Base-by-base conservation (phyloP, 148 eudicot species). In the Chenopodium suecicum region DNA sequence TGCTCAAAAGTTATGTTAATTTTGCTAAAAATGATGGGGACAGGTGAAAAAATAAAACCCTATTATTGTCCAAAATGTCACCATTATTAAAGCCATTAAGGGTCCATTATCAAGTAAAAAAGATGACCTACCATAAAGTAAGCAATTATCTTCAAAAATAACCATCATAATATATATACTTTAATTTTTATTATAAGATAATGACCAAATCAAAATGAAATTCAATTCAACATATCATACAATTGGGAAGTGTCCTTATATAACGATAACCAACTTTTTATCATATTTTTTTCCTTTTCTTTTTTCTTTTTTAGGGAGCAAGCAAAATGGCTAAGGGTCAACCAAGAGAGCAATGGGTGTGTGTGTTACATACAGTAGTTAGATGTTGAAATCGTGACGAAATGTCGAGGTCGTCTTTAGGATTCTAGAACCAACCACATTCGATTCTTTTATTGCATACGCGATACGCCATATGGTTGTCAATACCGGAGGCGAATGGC, bases 141-240 rank as follows among this genome's bases (percentile, higher is more conserved):
- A 25, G 58, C 60, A 54, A 41, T 60, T 56, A 56, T 76, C 16
- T 72, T 72, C 17, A 72, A 46, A 16, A 63, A 41, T 31, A 41
- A 4, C 6, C 6, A 41, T 41, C 5, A 41, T 0, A 41, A 41
- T 41, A 41, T 41, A 41, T 41, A 41, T 41, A 41, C 70, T 4
- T 22, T 2, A 2, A 4, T 37, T 76, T 6, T 48, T 67, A 4
- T 25, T 17, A 9, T 56, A 12, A 2, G 5, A 56, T 56, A 56
- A 56, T 41, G 62, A 17, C 62, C 62, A 56, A 56, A 56, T 17
- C 37, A 81, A 74, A 22, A 47, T 76, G 84, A 82, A 82, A 76
- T 82, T 67, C 29, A 41, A 82, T 5, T 16, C 23, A 9, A 52
- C 83, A 34, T 75, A 82, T 82, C 84, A 76, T 75, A 74, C 41